Conservation (phyloP, 257 asterid genomes). For the Osmanthus fragrans region DNA sequence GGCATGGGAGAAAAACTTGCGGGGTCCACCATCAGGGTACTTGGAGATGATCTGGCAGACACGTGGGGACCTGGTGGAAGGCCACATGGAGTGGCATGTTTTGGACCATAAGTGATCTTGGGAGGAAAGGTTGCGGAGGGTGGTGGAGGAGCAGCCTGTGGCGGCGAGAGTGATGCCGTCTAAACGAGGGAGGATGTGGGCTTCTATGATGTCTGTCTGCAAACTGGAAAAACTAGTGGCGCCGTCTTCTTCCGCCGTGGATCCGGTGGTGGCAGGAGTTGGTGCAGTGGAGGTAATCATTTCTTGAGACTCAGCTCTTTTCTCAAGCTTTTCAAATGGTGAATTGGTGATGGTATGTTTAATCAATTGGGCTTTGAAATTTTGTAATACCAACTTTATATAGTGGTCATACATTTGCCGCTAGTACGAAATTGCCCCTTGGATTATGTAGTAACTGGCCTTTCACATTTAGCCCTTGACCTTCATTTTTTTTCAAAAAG, state of each 20-base stretch:
- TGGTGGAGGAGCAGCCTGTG: slow-evolving; percentile 56
- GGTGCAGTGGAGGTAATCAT: background rate
- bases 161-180: slow-evolving; percentile 73
- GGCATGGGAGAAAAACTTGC: slow-evolving; percentile 62
- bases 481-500: no score
- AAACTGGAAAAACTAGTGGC: slow-evolving; percentile 38
- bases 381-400: background rate
- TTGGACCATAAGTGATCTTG: slow-evolving; percentile 51
- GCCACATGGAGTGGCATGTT: slow-evolving; percentile 73
- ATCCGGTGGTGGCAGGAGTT: slow-evolving; percentile 19
- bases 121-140: slow-evolving; percentile 62
- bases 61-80: slow-evolving; percentile 54
- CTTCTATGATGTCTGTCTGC: slow-evolving; percentile 55
- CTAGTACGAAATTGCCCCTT: background rate
- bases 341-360: background rate
- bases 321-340: background rate
- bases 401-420: background rate
- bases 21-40: slow-evolving; percentile 58
- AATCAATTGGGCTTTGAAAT: background rate
- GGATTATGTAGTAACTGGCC: background rate
- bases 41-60: slow-evolving; percentile 43
- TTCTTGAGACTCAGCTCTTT: no score
- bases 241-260: slow-evolving; percentile 30
- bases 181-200: slow-evolving; percentile 63
- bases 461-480: no score